Conservation (phyloP, 2,329 filamentous ascomycete genomes). For the Periconia sp. region DNA sequence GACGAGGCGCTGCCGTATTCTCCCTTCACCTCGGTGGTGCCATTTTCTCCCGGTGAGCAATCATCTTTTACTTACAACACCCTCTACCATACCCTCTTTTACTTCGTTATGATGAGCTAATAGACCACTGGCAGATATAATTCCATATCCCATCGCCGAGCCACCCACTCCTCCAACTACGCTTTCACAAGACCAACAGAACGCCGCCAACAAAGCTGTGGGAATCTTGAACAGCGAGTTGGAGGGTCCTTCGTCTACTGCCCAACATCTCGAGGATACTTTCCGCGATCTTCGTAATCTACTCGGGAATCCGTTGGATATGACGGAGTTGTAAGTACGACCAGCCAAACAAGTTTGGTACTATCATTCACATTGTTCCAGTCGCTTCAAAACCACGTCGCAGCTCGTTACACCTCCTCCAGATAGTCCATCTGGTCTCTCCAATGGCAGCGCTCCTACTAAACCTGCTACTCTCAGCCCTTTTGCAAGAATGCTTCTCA, state of each 20-base stretch:
- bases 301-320: slow-evolving; percentile 65
- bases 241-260: slow-evolving; percentile 57
- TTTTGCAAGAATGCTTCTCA: slow-evolving; percentile 59
- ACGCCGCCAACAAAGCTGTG: slow-evolving; percentile 56
- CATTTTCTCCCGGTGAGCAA: slow-evolving; percentile 70
- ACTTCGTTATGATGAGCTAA: slow-evolving; percentile 9
- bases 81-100: slow-evolving; percentile 13
- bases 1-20: slow-evolving; percentile 80
- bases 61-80: slow-evolving; percentile 17
- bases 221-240: slow-evolving; percentile 73
- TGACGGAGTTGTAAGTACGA: slow-evolving; percentile 65
- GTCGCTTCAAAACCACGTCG: slow-evolving; percentile 34
- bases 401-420: slow-evolving; percentile 35
- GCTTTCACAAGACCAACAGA: slow-evolving; percentile 48
- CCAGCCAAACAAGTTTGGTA: slow-evolving; percentile 5
- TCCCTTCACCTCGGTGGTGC: slow-evolving; percentile 77
- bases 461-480: slow-evolving; percentile 45
- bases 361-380: slow-evolving; percentile 15
- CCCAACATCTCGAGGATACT: slow-evolving; percentile 69
- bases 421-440: slow-evolving; percentile 22
- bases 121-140: slow-evolving; percentile 44
- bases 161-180: slow-evolving; percentile 43
- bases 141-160: slow-evolving; percentile 48
- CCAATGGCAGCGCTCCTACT: slow-evolving; percentile 22
- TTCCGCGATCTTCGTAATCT: slow-evolving; percentile 75